phyloP scores from a whole-genome alignment of 108 stramenopile genomes.

The Nitzschia inconspicua region DNA sequence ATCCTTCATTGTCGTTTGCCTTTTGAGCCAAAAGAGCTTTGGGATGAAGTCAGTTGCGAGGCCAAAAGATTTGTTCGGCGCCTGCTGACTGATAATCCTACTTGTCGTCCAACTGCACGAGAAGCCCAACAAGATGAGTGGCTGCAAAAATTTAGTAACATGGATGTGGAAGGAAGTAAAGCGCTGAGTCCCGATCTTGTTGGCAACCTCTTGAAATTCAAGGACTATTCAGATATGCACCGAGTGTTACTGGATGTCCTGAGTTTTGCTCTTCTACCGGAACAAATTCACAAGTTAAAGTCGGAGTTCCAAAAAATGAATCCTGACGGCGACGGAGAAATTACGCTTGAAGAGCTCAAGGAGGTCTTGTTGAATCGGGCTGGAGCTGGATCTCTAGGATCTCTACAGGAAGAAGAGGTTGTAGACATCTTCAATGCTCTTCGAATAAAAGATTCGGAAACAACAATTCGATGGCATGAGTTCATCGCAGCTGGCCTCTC shows the following conservation, averaged over 20 bases:
- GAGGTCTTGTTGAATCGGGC: constrained; percentile 60
- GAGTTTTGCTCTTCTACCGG: constrained; percentile 80
- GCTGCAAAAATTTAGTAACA: constrained; percentile 47
- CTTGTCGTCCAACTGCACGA: constrained; percentile 60
- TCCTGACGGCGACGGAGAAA: constrained; percentile 75
- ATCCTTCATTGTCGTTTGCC: constrained; percentile 45
- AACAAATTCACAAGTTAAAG: constrained; percentile 70
- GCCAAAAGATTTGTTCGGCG: constrained; percentile 69
- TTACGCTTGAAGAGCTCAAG: constrained; percentile 56
- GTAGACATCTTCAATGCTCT: constrained; percentile 74
- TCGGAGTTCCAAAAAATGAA: constrained; percentile 80
- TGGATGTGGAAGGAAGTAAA: constrained; percentile 29
- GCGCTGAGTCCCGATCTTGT: constrained; percentile 59
- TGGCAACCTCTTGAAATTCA: constrained; percentile 66
- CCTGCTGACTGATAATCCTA: constrained; percentile 60
- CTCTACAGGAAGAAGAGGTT: constrained; percentile 67
- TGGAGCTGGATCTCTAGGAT: constrained; percentile 50
- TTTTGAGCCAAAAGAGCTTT: constrained; percentile 75
- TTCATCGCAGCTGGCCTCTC: constrained; percentile 84
- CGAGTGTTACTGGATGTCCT: constrained; percentile 77
- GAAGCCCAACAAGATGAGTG: constrained; percentile 68
- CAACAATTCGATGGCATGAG: constrained; percentile 82
- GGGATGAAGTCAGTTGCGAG: constrained; percentile 60
- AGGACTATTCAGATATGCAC: constrained; percentile 76
- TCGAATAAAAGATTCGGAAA: constrained; percentile 47